Conservation (phyloP, 1,284 basidiomycete genomes). For the Earliella scabrosa region DNA sequence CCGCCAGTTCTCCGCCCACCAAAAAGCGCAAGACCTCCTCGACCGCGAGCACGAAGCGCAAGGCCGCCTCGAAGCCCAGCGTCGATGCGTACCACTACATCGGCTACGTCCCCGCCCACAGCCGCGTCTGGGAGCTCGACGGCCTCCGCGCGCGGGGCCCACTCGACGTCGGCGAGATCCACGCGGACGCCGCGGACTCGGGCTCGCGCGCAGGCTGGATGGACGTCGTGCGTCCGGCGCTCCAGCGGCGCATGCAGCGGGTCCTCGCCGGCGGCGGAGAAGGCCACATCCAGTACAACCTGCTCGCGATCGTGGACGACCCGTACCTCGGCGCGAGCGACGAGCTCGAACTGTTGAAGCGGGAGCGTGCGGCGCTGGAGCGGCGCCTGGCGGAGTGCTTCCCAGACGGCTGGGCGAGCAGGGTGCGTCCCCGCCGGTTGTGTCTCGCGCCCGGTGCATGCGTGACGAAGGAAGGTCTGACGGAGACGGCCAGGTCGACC, state of each 20-base stretch:
- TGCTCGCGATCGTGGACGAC: constrained; percentile 62
- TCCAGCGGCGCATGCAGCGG: constrained; percentile 63
- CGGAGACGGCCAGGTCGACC: constrained; percentile 41
- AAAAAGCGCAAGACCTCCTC: constrained; percentile 43
- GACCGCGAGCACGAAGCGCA: constrained; percentile 28
- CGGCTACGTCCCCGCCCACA: constrained; percentile 61
- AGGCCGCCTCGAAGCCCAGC: constrained; percentile 25
- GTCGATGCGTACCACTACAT: constrained; percentile 66
- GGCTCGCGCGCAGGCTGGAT: constrained; percentile 47
- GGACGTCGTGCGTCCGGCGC: constrained; percentile 60
- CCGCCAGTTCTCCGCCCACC: constrained; percentile 37
- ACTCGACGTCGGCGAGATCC: constrained; percentile 61
- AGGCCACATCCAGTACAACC: constrained; percentile 57
- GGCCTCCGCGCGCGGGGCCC: constrained; percentile 46
- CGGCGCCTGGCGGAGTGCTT: constrained; percentile 41
- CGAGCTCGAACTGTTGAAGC: constrained; percentile 54
- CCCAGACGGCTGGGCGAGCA: constrained; percentile 42
- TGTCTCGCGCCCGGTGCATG: neutral
- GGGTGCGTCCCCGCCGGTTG: constrained; percentile 34
- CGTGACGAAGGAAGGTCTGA: neutral
- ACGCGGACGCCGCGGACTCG: constrained; percentile 22
- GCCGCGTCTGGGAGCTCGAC: constrained; percentile 67
- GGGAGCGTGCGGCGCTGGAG: constrained; percentile 51
- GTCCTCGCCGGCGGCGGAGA: constrained; percentile 48
- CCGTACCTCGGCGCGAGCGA: constrained; percentile 53